phyloP scores from a whole-genome alignment of 2,329 filamentous ascomycete species.

The Plectosphaerella cucumerina region DNA sequence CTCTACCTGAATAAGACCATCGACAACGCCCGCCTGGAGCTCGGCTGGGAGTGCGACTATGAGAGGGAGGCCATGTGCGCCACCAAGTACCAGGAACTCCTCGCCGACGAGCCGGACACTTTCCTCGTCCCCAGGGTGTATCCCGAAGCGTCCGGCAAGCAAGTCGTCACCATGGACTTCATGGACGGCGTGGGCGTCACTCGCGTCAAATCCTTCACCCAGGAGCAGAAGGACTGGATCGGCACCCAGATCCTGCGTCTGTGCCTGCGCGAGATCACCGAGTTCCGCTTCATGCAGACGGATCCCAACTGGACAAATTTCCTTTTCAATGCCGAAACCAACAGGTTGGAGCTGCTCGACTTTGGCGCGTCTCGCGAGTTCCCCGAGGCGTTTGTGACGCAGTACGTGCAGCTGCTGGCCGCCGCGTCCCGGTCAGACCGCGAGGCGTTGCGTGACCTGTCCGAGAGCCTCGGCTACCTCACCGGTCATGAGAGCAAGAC shows the following conservation, averaged over 20 bases:
- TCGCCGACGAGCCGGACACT: slow-evolving; percentile 67
- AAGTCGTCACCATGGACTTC: slow-evolving; percentile 90
- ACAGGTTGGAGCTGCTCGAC: slow-evolving; percentile 84
- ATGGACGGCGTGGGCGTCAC: slow-evolving; percentile 86
- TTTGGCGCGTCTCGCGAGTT: slow-evolving; percentile 91
- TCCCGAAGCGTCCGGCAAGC: slow-evolving; percentile 72
- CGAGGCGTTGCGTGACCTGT: slow-evolving; percentile 59
- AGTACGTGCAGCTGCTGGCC: slow-evolving; percentile 75
- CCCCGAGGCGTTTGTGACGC: slow-evolving; percentile 71
- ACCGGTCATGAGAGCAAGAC: slow-evolving; percentile 80
- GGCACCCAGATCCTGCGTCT: slow-evolving; percentile 89
- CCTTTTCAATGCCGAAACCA: slow-evolving; percentile 70
- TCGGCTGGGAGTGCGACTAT: slow-evolving; percentile 98
- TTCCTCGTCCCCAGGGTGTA: slow-evolving; percentile 81
- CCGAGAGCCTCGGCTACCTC: slow-evolving; percentile 79
- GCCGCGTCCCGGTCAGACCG: slow-evolving; percentile 73
- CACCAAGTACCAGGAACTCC: slow-evolving; percentile 68
- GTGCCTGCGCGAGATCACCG: slow-evolving; percentile 86
- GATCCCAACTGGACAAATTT: slow-evolving; percentile 99
- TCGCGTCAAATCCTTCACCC: slow-evolving; percentile 68
- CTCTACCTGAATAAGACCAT: slow-evolving; percentile 97
- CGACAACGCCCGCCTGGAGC: slow-evolving; percentile 84
- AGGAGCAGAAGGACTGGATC: slow-evolving; percentile 90
- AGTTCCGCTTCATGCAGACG: slow-evolving; percentile 98
- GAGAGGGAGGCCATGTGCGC: slow-evolving; percentile 80